Conservation (phyloP, 2,329 filamentous ascomycete species). For the Colletotrichum acutatum region DNA sequence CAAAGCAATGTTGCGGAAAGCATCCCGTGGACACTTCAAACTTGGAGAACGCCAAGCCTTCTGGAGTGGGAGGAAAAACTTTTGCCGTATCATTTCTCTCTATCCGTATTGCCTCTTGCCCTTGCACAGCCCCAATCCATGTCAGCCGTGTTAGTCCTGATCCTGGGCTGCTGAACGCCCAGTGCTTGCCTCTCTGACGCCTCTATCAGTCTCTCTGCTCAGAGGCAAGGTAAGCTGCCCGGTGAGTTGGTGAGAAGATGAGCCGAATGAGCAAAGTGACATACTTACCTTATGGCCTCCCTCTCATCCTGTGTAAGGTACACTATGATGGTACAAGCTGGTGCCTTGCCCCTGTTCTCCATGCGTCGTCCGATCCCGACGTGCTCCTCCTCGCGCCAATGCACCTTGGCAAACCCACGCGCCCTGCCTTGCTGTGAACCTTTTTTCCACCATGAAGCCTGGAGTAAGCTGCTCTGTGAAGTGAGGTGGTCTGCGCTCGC, state of each 20-base stretch:
- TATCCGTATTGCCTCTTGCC: background rate
- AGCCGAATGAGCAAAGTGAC: background rate
- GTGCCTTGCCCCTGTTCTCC: background rate
- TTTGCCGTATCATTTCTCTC: background rate
- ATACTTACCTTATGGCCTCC: background rate
- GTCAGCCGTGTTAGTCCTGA: conserved; percentile 8
- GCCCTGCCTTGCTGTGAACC: background rate
- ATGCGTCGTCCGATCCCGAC: conserved; percentile 12
- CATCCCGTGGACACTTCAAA: background rate
- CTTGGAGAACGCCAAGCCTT: conserved; percentile 19
- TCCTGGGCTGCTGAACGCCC: background rate
- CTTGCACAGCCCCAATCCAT: conserved; percentile 31
- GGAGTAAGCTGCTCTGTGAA: background rate
- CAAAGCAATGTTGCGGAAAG: background rate
- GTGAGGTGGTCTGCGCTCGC: background rate
- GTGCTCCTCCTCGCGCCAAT: background rate
- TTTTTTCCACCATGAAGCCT: background rate
- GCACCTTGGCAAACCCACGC: background rate
- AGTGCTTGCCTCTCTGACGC: background rate
- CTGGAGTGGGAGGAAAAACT: conserved; percentile 1
- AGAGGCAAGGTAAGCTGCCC: background rate
- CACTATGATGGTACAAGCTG: background rate
- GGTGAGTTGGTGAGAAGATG: background rate
- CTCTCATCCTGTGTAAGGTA: background rate
- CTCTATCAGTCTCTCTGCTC: background rate